These are phyloP conservation scores for Clavispora asparagi DNA, from an alignment of 805 yeast genomes.

Conservation along the genomic window DNA sequence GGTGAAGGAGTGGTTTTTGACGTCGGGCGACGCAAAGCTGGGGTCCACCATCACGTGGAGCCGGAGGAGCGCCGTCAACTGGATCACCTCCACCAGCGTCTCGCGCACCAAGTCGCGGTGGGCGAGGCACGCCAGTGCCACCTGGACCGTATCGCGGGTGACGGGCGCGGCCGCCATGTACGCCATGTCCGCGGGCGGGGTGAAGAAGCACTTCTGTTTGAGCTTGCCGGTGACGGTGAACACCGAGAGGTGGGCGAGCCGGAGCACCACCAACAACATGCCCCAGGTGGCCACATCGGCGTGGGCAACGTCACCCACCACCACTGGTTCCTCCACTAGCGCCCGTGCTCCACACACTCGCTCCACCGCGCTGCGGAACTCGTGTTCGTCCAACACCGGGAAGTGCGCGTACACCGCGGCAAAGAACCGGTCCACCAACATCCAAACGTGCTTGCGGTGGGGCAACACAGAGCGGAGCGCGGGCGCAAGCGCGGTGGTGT, in stretches of 20 bases:
- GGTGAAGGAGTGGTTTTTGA: neutral
- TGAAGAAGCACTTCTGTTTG: neutral
- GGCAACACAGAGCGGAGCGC: neutral
- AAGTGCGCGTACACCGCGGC: conserved; percentile 8
- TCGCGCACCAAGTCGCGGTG: conserved; percentile 1
- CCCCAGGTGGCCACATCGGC: conserved; percentile 14
- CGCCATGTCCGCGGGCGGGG: neutral
- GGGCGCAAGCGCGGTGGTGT: neutral
- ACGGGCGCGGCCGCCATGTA: neutral
- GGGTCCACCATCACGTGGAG: neutral
- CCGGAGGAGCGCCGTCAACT: conserved; percentile 1
- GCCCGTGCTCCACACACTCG: conserved; percentile 11
- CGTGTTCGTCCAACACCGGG: conserved; percentile 24
- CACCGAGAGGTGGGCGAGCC: conserved; percentile 28
- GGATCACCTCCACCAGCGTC: neutral
- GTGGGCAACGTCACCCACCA: conserved; percentile 23
- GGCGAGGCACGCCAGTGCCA: conserved; percentile 1
- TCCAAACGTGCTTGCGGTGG: conserved; percentile 40
- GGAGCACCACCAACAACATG: conserved; percentile 21
- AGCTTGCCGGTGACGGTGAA: conserved; percentile 21
- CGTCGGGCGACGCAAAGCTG: neutral
- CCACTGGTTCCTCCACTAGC: conserved; percentile 6
- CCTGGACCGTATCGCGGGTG: too few relatives aligned
- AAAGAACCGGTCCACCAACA: conserved; percentile 54
- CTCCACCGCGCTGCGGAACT: conserved; percentile 10